Base-by-base conservation (phyloP, 2,329 filamentous ascomycete genomes). In the Clathrospora elynae region DNA sequence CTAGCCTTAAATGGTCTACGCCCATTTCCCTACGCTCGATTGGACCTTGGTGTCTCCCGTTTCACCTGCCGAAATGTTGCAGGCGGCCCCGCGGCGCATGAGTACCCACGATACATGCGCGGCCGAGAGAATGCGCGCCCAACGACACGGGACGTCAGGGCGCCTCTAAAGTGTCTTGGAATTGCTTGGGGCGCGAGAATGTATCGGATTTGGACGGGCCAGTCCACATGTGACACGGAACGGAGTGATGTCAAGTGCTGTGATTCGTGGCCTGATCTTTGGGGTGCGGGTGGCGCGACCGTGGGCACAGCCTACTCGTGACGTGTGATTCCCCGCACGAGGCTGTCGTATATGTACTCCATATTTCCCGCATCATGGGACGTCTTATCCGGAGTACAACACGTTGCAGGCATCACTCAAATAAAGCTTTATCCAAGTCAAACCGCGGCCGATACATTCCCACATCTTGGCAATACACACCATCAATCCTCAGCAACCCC, bases 201-300 rank as follows among this genome's bases (percentile, higher is more conserved):
- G 49, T 37, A 43, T 56, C 62, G 59, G 61, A 57, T 54, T n/a
- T 51, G 55, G 53, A 16, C 36, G 26, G 38, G 29, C 44, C 39
- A 38, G 36, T 26, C 24, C 38, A 35, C 42, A 34, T 43, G 42
- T 16, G 33, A 31, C 35, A 26, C 43, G 43, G 34, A 33, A 36
- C 28, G 24, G 25, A 24, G 42, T 39, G 36, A 45, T 36, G 49
- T 53, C 47, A 51, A 43, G 46, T 61, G 49, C 40, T 58, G 51
- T 66, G 60, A 66, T 68, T 63, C 56, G 63, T 67, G 59, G 64
- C 47, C 42, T 62, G 61, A 67, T 44, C 33, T 51, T 49, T 48
- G 46, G 53, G 46, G 37, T 33, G 35, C 46, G 37, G 45, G 61
- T 64, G 57, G 59, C 44, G 61, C 58, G 61, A 62, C 35, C 30